Conservation (phyloP, 1,139 yeast species). For the Eremothecium gossypii region DNA sequence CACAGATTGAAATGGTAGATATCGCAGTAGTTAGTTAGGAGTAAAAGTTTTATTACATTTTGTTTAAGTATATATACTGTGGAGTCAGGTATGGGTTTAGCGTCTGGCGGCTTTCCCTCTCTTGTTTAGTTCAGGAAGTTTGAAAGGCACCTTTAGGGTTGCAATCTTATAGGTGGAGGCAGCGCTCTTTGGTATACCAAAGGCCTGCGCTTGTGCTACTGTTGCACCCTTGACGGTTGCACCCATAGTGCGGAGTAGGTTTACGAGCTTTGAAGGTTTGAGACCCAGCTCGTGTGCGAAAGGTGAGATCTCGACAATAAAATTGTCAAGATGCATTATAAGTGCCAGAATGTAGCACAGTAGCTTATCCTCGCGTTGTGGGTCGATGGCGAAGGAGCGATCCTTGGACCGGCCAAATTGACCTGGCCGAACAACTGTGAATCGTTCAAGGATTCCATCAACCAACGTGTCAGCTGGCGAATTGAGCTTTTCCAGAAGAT, state of each 20-base stretch:
- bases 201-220: conserved; percentile 74
- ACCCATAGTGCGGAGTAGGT: conserved; percentile 72
- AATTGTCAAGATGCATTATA: conserved; percentile 68
- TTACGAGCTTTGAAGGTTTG: conserved; percentile 65
- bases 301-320: conserved; percentile 66
- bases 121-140: conserved; percentile 74
- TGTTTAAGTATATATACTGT: not conserved
- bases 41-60: not conserved
- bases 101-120: conserved; percentile 42
- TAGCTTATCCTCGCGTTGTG: conserved; percentile 77
- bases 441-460: conserved; percentile 64
- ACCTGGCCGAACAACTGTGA: conserved; percentile 57
- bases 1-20: conserved; percentile 53
- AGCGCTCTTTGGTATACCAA: conserved; percentile 61
- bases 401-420: conserved; percentile 66
- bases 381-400: conserved; percentile 68
- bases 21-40: conserved; percentile 32
- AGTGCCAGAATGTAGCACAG: conserved; percentile 69
- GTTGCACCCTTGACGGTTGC: conserved; percentile 68
- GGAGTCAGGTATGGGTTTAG: not conserved
- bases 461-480: conserved; percentile 64
- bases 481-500: conserved; percentile 52
- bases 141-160: conserved; percentile 76
- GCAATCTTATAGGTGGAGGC: conserved; percentile 73
- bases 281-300: conserved; percentile 77